Conservation (phyloP, 2,329 filamentous ascomycete species). For the Penicillium occitanis region DNA sequence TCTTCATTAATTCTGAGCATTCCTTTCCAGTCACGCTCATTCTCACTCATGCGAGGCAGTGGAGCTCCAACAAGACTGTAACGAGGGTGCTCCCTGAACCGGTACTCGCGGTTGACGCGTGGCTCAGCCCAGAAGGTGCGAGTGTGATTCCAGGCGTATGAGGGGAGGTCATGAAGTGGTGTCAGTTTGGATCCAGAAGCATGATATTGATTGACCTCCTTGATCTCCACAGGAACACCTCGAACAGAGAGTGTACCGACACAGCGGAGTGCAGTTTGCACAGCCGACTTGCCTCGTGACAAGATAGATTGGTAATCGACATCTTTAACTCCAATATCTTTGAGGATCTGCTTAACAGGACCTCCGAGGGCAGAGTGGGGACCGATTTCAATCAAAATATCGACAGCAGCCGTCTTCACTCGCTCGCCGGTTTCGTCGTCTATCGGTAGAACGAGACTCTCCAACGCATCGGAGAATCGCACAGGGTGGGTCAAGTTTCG, state of each 20-base stretch:
- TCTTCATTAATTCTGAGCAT: not conserved
- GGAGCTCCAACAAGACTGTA: constrained; percentile 3
- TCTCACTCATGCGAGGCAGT: not conserved
- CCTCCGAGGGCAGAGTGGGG: constrained; percentile 21
- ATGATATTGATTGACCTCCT: not conserved
- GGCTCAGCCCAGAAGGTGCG: constrained; percentile 24
- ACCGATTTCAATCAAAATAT: constrained; percentile 5
- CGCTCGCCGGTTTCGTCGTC: not conserved
- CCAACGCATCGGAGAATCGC: not conserved
- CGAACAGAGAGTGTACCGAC: not conserved
- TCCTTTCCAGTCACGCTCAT: not conserved
- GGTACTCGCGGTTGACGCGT: constrained; percentile 19
- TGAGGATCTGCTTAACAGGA: not conserved
- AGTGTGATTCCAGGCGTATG: constrained; percentile 27
- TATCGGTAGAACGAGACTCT: not conserved
- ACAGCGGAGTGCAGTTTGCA: not conserved
- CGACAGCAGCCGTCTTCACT: not conserved
- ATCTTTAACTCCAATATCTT: not conserved
- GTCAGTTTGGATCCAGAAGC: not conserved
- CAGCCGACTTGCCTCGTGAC: not conserved
- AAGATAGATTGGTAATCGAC: constrained; percentile 9
- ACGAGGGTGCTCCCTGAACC: constrained; percentile 31
- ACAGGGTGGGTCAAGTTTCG: not conserved
- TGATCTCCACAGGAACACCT: not conserved
- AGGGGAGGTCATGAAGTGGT: constrained; percentile 14